Percentiles rank a stretch among this genome's conserved stretches.
These are phyloP conservation scores for Pleurotus eryngii DNA, from an alignment of 768 basidiomycete species.

Conservation along the genomic window DNA sequence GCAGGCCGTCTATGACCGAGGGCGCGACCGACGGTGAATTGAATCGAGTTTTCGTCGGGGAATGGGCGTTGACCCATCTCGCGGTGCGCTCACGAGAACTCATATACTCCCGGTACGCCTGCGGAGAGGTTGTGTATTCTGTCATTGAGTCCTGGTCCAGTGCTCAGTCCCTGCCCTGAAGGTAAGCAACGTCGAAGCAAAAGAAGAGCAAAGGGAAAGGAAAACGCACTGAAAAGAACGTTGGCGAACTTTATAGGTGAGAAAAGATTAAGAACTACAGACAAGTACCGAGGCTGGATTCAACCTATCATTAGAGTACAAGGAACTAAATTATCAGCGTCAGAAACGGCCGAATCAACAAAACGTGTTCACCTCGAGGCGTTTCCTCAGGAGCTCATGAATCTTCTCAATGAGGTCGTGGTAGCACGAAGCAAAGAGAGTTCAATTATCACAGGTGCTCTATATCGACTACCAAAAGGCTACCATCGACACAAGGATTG, in stretches of 20 bases:
- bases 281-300: constrained; percentile 12
- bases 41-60: constrained; percentile 36
- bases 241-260: constrained; percentile 2
- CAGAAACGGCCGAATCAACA: constrained; percentile 31
- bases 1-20: constrained; percentile 39
- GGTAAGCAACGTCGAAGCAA: constrained; percentile 6
- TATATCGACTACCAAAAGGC: not conserved
- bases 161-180: not conserved
- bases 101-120: constrained; percentile 56
- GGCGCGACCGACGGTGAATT: constrained; percentile 62
- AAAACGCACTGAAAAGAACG: constrained; percentile 3
- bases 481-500: not conserved
- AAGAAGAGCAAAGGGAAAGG: constrained; percentile 21
- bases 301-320: constrained; percentile 25
- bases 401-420: not conserved
- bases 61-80: constrained; percentile 52
- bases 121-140: constrained; percentile 58
- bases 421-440: constrained; percentile 1
- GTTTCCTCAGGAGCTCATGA: constrained; percentile 6
- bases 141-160: constrained; percentile 44
- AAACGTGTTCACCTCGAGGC: constrained; percentile 49
- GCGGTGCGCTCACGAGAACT: constrained; percentile 59
- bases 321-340: constrained; percentile 30
- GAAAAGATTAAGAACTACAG: not conserved
- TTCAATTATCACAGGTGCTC: not conserved